Evolutionary conservation across 495 filamentous ascomycete genomes (phyloP), one percentile per base, ranked within the genome.

Genomic region (Ascodesmis nigricans): DNA sequence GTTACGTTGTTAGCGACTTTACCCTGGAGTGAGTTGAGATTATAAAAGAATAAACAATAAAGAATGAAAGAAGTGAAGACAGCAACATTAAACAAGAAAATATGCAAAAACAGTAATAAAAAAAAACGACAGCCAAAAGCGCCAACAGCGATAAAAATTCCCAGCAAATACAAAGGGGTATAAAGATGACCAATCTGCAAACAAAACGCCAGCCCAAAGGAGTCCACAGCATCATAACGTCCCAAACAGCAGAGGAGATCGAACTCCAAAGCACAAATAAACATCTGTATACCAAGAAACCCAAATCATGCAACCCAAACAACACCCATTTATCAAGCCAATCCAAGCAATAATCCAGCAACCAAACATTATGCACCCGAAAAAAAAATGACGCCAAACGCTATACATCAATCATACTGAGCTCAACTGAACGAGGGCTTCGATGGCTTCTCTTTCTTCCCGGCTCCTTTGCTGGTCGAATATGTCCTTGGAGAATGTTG

Each of bases 341-440:
- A 16, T 19, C 6, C 21, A 31, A 16, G 29, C 29, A 16, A 19
- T 18, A 31, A 18, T n/a, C 10, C 17, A 2, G 21, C 10, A 18
- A 9, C 21, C 17, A 31, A 31, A 31, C 17, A 31, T 7, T 10
- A n/a, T 2, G 13, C 17, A 31, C 17, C 2, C 4, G n/a, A 21
- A 41, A 36, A 16, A 13, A 10, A 18, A 23, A 23, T 8, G 30
- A 16, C n/a, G 39, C 28, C 14, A 47, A 41, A 46, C 33, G 37
- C 45, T 25, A 19, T 3, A 37, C 35, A 49, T 31, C 13, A 34
- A 41, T 49, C 37, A 50, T 35, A 50, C 26, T 16, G 48, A 52
- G 39, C 49, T 52, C 31, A 52, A 41, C 38, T 52, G 47, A 40
- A 52, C 49, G 22, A 52, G 40, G n/a, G 49, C 49, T 33, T 52